Conservation (phyloP, 2,329 filamentous ascomycete species). For the Venturiaceae sp. region DNA sequence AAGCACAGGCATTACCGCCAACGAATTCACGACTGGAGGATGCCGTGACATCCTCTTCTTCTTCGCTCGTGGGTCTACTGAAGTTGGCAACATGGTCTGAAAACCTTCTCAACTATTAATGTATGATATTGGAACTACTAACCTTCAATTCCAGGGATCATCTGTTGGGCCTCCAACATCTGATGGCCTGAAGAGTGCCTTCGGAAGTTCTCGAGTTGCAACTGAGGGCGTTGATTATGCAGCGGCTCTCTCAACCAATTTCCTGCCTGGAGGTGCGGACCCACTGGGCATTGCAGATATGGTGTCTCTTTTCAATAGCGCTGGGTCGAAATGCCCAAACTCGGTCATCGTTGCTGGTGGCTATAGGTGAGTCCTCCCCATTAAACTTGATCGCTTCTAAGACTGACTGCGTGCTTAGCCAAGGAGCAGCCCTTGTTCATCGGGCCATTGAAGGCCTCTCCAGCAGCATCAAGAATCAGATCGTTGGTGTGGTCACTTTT, state of each 20-base stretch:
- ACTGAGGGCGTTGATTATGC: constrained; percentile 27
- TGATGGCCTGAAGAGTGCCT: not conserved
- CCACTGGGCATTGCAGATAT: constrained; percentile 22
- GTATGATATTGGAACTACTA: not conserved
- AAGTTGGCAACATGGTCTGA: constrained; percentile 3
- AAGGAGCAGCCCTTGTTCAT: constrained; percentile 29
- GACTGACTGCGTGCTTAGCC: constrained; percentile 14
- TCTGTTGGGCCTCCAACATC: not conserved
- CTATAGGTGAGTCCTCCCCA: constrained; percentile 26
- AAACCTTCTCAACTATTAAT: not conserved
- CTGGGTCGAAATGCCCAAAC: constrained; percentile 26
- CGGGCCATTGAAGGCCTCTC: constrained; percentile 21
- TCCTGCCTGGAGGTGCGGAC: constrained; percentile 21
- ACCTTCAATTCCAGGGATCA: not conserved
- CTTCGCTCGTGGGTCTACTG: constrained; percentile 8
- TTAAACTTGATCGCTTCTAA: constrained; percentile 4
- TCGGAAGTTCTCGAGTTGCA: constrained; percentile 12
- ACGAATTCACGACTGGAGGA: not conserved
- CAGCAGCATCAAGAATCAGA: constrained; percentile 16
- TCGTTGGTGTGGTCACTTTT: constrained; percentile 29
- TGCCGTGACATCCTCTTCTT: constrained; percentile 6
- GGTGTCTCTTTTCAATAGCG: constrained; percentile 23
- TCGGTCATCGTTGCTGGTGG: constrained; percentile 28
- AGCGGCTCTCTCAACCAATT: constrained; percentile 24
- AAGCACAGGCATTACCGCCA: not conserved